A percentile compares a stretch with the other conserved stretches of the same genome.
Conservation (phyloP, 2,329 filamentous ascomycete genomes). For the Xylaria sp. region DNA sequence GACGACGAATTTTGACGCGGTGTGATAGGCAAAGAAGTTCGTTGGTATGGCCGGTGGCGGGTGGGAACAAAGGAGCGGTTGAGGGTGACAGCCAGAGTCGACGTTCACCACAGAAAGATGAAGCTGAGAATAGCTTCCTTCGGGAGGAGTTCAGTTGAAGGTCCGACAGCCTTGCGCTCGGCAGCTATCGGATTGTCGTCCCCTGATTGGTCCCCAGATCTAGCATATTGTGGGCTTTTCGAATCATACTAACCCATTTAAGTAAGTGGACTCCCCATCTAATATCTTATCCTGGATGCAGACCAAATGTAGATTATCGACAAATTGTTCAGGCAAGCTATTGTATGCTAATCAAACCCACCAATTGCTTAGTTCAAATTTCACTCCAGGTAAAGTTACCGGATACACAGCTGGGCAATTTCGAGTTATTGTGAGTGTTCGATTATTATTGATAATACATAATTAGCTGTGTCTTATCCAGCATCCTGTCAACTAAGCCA, state of each 20-base stretch:
- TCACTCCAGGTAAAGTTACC: too few species aligned
- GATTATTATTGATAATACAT: not conserved
- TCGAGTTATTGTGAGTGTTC: not conserved
- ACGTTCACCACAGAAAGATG: not conserved
- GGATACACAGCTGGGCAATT: not conserved
- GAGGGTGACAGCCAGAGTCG: not conserved
- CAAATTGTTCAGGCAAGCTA: too few species aligned
- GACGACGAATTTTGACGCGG: too few species aligned
- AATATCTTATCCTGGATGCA: not conserved
- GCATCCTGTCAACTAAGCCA: not conserved
- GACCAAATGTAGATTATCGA: too few species aligned
- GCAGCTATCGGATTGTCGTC: not conserved
- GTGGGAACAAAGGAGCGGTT: not conserved
- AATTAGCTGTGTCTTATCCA: not conserved
- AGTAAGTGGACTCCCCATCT: not conserved
- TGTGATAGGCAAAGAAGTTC: not conserved
- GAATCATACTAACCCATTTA: not conserved
- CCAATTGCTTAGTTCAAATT: too few species aligned
- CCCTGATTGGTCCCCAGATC: not conserved
- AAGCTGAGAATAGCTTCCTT: conserved; percentile 3
- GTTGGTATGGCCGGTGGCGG: not conserved
- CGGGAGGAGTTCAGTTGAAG: not conserved
- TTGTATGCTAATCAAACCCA: too few species aligned
- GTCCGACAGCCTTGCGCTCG: not conserved
- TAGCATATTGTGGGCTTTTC: not conserved